phyloP scores from a whole-genome alignment of 352 stramenopile species.

The Poterioochromonas sp. region DNA sequence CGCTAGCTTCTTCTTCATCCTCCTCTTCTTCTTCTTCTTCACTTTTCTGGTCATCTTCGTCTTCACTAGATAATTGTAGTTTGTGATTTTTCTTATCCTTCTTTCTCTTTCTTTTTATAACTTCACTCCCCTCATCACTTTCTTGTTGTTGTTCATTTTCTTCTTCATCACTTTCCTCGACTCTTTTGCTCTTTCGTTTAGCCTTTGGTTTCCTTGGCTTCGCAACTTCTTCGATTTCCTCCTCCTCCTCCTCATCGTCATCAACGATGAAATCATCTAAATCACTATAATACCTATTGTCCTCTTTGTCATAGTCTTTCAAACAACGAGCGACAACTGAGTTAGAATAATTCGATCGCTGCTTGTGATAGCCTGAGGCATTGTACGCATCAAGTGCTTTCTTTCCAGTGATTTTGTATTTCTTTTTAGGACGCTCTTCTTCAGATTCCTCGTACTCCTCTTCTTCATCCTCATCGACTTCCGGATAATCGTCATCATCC shows the following conservation, averaged over 20 bases:
- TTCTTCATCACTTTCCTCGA: not conserved
- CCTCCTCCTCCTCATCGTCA: not conserved
- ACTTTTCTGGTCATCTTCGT: not conserved
- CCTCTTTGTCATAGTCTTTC: not conserved
- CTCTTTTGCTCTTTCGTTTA: not conserved
- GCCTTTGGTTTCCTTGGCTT: not conserved
- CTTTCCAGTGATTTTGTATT: no score
- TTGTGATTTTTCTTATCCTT: not conserved
- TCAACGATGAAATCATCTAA: constrained; percentile 20
- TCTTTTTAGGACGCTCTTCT: no score
- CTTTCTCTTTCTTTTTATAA: not conserved
- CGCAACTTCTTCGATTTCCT: not conserved
- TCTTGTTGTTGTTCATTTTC: not conserved
- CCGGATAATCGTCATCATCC: not conserved
- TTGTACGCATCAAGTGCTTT: no score
- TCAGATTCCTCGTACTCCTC: not conserved
- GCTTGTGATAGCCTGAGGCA: no score
- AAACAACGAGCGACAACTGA: no score
- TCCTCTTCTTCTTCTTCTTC: not conserved
- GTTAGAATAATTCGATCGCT: no score
- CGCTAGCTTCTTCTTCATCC: not conserved
- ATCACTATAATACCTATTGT: not conserved
- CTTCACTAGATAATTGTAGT: not conserved
- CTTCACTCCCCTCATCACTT: not conserved
- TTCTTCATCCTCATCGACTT: constrained; percentile 5